phyloP scores from a whole-genome alignment of 106 monocot species.

The Platanthera guangdongensis region DNA sequence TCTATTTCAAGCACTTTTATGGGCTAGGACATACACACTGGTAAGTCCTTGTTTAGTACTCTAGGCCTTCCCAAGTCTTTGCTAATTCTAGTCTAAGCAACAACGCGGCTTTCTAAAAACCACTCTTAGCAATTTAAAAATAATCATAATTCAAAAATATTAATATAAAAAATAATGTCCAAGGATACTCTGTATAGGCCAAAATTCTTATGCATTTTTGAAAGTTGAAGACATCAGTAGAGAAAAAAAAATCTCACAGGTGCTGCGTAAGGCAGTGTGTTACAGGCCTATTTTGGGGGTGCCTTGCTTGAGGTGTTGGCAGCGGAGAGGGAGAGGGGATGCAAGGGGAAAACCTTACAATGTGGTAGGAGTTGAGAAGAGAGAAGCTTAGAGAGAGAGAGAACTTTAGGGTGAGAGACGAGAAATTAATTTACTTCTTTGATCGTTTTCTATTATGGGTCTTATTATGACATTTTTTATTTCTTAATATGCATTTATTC shows the following conservation, averaged over 20 bases:
- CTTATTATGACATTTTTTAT: too few species aligned
- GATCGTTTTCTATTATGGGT: too few species aligned
- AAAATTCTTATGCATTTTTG: neutral
- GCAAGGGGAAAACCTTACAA: too few species aligned
- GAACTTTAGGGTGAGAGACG: too few species aligned
- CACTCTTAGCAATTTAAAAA: neutral
- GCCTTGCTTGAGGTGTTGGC: too few species aligned
- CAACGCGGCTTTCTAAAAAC: neutral
- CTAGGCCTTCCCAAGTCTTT: neutral
- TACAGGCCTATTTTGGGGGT: too few species aligned
- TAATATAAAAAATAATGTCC: neutral
- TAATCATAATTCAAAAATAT: neutral
- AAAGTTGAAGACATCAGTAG: neutral
- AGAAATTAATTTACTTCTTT: too few species aligned
- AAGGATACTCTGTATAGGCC: neutral
- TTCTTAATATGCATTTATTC: too few species aligned
- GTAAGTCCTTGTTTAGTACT: neutral
- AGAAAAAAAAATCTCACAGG: constrained; percentile 1
- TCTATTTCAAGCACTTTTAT: neutral
- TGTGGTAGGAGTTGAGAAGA: too few species aligned
- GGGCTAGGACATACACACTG: neutral
- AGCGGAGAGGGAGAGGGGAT: too few species aligned
- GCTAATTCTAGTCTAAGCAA: neutral
- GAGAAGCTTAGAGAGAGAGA: too few species aligned
- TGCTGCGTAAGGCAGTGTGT: neutral